These are phyloP conservation scores for Zygoascus biomembranicola DNA, from an alignment of 805 yeast species.

Conservation along the genomic window DNA sequence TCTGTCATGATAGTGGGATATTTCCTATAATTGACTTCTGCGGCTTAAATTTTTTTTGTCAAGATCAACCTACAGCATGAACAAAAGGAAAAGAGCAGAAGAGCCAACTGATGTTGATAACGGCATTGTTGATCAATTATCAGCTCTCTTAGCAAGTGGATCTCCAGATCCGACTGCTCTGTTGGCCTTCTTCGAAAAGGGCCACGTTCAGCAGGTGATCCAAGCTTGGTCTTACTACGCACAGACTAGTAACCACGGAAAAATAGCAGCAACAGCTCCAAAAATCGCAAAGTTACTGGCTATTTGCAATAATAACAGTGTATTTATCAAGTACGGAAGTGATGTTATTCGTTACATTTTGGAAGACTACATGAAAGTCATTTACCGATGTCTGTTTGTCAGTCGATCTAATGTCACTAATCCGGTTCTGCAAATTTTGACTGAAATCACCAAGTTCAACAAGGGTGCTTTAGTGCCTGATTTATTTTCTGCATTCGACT, in stretches of 20 bases:
- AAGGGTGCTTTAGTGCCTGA: conserved; percentile 46
- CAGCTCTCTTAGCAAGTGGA: not conserved
- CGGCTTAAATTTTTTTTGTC: conserved; percentile 3
- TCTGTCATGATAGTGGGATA: not conserved
- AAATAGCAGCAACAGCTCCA: conserved; percentile 25
- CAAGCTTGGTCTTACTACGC: conserved; percentile 44
- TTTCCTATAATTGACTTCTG: not conserved
- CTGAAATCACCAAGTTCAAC: conserved; percentile 41
- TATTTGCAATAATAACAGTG: conserved; percentile 32
- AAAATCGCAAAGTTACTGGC: conserved; percentile 29
- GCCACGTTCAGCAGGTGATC: conserved; percentile 30
- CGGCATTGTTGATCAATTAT: conserved; percentile 4
- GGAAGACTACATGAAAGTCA: conserved; percentile 46
- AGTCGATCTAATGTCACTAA: conserved; percentile 50
- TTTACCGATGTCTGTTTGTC: conserved; percentile 60
- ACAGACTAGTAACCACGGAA: conserved; percentile 19
- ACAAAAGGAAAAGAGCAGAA: conserved; percentile 12
- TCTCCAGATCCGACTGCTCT: conserved; percentile 3
- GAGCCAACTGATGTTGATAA: conserved; percentile 7
- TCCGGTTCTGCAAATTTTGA: conserved; percentile 53
- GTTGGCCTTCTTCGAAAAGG: conserved; percentile 27
- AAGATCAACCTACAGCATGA: not conserved
- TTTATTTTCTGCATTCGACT: conserved; percentile 60
- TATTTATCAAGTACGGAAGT: conserved; percentile 23
- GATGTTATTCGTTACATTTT: conserved; percentile 46